Evolutionary conservation across 805 yeast species (phyloP).

Genomic region (Brettanomyces bruxellensis): DNA sequence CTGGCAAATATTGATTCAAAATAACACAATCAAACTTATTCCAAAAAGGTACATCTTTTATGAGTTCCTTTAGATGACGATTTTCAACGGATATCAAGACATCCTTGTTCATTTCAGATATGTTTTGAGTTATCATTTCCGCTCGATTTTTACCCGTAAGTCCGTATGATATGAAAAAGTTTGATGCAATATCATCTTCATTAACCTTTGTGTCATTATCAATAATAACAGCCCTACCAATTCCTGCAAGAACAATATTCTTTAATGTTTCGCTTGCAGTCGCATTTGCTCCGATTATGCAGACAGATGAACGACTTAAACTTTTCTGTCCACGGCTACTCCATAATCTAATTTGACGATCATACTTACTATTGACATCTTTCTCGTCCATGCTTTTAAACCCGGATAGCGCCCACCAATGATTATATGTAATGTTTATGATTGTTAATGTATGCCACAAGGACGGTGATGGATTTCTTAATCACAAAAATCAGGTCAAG

Average conservation of each 20-base stretch:
- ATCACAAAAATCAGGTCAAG: too few species aligned
- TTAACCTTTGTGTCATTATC: constrained; percentile 32
- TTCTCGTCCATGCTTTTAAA: constrained; percentile 18
- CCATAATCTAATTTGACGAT: constrained; percentile 87
- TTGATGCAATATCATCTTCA: constrained; percentile 38
- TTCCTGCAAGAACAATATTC: constrained; percentile 67
- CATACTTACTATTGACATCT: constrained; percentile 49
- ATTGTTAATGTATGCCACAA: too few species aligned
- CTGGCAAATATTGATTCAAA: constrained; percentile 14
- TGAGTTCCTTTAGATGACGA: background rate
- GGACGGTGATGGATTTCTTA: too few species aligned
- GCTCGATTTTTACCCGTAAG: constrained; percentile 37
- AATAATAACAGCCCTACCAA: constrained; percentile 52
- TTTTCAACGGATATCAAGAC: constrained; percentile 30
- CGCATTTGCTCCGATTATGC: constrained; percentile 49
- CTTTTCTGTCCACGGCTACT: constrained; percentile 62
- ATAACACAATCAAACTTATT: constrained; percentile 40
- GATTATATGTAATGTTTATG: too few species aligned
- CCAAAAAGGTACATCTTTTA: constrained; percentile 30
- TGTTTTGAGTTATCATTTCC: constrained; percentile 26
- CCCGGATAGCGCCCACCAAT: too few species aligned
- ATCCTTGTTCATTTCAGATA: constrained; percentile 56
- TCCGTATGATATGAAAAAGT: constrained; percentile 48
- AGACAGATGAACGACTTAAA: constrained; percentile 48
- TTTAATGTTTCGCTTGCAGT: constrained; percentile 64